These are phyloP conservation scores for Buxus sempervirens DNA, from an alignment of 164 flowering plant species.

Conservation along the genomic window DNA sequence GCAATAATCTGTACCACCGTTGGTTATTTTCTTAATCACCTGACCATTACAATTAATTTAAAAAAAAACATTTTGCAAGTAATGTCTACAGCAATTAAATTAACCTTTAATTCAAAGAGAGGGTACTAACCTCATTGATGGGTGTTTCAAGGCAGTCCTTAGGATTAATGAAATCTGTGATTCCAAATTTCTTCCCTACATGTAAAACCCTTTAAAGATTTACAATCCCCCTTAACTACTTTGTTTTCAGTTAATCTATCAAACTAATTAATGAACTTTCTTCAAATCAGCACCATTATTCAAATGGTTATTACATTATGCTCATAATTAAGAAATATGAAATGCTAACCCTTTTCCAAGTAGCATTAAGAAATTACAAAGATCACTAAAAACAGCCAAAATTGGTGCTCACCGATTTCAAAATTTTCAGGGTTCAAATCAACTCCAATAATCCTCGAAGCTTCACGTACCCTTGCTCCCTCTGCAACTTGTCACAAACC, in stretches of 20 bases:
- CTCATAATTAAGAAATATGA: too few species aligned
- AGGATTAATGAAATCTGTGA: constrained; percentile 65
- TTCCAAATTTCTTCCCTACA: constrained; percentile 59
- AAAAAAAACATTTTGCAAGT: background rate
- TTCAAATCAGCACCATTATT: too few species aligned
- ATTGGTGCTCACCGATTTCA: constrained; percentile 34
- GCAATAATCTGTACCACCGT: constrained; percentile 77
- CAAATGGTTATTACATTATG: too few species aligned
- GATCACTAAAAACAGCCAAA: too few species aligned
- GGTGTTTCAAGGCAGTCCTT: constrained; percentile 31
- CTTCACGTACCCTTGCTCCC: constrained; percentile 56
- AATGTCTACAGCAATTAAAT: too few species aligned
- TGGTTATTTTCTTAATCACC: constrained; percentile 64
- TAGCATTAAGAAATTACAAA: too few species aligned
- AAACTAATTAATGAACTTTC: too few species aligned
- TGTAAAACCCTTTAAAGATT: background rate
- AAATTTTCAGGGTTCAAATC: constrained; percentile 60
- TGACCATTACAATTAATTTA: constrained; percentile 10
- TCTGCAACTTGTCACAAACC: constrained; percentile 58
- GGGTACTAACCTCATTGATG: constrained; percentile 37
- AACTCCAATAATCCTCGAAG: constrained; percentile 68
- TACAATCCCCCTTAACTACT: too few species aligned
- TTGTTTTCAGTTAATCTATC: too few species aligned
- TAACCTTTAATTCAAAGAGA: too few species aligned
- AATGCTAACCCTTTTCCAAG: too few species aligned